These are phyloP conservation scores for Rhexocercosporidium sp. DNA, from an alignment of 2,329 filamentous ascomycete species.

Conservation along the genomic window DNA sequence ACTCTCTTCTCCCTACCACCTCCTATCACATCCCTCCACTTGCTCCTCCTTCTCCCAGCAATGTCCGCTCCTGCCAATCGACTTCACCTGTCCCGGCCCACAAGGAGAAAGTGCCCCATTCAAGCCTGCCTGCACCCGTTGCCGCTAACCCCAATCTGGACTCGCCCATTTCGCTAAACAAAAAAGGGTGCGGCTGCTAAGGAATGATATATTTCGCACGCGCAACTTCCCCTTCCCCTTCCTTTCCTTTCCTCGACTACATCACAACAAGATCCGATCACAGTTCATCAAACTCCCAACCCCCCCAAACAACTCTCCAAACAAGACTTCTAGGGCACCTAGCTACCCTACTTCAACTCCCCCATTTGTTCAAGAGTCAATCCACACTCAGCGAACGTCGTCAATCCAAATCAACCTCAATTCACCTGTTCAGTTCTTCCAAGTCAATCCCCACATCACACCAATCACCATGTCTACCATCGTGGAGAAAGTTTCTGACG, in stretches of 20 bases:
- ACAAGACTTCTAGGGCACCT: conserved; percentile 75
- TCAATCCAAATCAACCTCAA: conserved; percentile 42
- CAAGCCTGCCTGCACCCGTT: conserved; percentile 9
- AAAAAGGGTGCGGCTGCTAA: conserved; percentile 28
- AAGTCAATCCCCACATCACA: conserved; percentile 49
- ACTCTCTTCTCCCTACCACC: conserved; percentile 2
- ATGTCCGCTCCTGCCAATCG: conserved; percentile 10
- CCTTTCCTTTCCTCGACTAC: conserved; percentile 32
- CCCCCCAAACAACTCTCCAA: conserved; percentile 41
- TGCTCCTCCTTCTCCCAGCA: neutral
- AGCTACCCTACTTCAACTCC: conserved; percentile 79
- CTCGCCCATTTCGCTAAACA: conserved; percentile 26
- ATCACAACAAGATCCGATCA: conserved; percentile 40
- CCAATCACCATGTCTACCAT: conserved; percentile 80
- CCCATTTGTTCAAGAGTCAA: conserved; percentile 76
- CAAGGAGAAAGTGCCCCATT: neutral
- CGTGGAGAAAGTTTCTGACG: conserved; percentile 71
- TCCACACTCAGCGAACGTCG: conserved; percentile 48
- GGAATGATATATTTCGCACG: conserved; percentile 33
- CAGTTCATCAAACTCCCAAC: conserved; percentile 37
- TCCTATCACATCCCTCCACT: conserved; percentile 1
- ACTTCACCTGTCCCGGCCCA: neutral
- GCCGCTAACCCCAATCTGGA: conserved; percentile 18
- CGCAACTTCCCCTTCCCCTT: conserved; percentile 34
- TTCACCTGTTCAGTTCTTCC: conserved; percentile 57